Evolutionary conservation across 2,329 filamentous ascomycete genomes (phyloP), one percentile per base, ranked within the genome.

Genomic region (Fusarium succisae): DNA sequence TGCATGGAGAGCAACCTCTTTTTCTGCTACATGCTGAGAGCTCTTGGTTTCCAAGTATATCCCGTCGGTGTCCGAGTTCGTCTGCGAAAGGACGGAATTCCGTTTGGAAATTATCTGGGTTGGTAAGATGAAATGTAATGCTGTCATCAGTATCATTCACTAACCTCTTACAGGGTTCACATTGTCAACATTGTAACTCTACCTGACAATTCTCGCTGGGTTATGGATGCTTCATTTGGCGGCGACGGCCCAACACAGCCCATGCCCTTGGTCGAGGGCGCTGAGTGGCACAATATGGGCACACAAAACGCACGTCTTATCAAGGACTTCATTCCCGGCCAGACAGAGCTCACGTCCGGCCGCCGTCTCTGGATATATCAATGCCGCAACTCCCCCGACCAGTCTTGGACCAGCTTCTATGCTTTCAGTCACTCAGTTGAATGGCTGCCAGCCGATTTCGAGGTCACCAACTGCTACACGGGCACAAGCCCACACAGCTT

Each of bases 201-300:
- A 39, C 78, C 84, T 5, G 81, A 84, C 11, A 83, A 83, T 44
- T 84, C 84, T 35, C 82, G 84, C 64, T 91, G 87, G 80, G 81
- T 87, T 76, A 80, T 89, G 15, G 92, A 93, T 78, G 88, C 91
- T 17, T 89, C 87, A 9, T 93, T 93, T 76, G 91, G 91, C 53
- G 89, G 88, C 26, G 88, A 91, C 75, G 88, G 89, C 13, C 84
- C 90, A 6, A 91, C 88, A 4, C 81, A 82, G 22, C 91, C 91
- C 12, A 80, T 93, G 43, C 86, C 86, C 3, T 81, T 93, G 4
- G 78, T 84, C 26, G 81, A 86, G 20, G 81, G 81, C 15, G 77
- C 81, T 20, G 79, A 84, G 14, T 83, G 84, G 61, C 75, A 80
- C 64, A 88, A 90, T 78, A 83, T 91, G 30, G 88, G 87, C 17